These are phyloP conservation scores for Pelargonium cotyledonis DNA, from an alignment of 441 rosid genomes.

Conservation along the genomic window DNA sequence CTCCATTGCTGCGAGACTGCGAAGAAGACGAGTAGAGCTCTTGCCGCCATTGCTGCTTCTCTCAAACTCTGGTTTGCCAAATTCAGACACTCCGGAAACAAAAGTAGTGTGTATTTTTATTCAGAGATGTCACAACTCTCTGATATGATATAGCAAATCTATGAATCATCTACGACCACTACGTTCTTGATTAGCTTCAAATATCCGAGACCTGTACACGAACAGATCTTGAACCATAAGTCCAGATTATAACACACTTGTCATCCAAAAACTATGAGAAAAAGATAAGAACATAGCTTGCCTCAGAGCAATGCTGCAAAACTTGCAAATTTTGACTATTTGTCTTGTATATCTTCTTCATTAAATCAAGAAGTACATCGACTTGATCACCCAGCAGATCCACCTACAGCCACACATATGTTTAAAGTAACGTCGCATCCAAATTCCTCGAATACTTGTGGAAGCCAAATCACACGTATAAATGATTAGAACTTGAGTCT, in stretches of 20 bases:
- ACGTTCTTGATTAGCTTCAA: constrained; percentile 45
- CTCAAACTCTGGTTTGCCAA: neutral
- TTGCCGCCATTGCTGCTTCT: neutral
- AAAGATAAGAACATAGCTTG: constrained; percentile 13
- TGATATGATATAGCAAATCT: no score
- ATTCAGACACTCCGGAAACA: neutral
- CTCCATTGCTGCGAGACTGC: no score
- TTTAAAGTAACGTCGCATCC: no score
- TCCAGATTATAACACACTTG: neutral
- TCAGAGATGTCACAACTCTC: no score
- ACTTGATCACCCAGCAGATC: constrained; percentile 83
- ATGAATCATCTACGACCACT: constrained; percentile 19
- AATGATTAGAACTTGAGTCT: no score
- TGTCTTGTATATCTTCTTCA: constrained; percentile 42
- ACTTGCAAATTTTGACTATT: constrained; percentile 37
- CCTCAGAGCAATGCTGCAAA: constrained; percentile 42
- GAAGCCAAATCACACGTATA: no score
- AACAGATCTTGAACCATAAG: neutral
- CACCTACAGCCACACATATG: constrained; percentile 38
- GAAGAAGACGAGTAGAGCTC: neutral
- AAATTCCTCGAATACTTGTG: no score
- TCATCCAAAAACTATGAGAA: neutral
- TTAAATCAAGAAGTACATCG: constrained; percentile 40
- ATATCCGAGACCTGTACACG: constrained; percentile 43
- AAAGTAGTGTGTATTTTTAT: no score